Conservation (phyloP, 2,329 filamentous ascomycete genomes). For the Xylaria arbuscula region DNA sequence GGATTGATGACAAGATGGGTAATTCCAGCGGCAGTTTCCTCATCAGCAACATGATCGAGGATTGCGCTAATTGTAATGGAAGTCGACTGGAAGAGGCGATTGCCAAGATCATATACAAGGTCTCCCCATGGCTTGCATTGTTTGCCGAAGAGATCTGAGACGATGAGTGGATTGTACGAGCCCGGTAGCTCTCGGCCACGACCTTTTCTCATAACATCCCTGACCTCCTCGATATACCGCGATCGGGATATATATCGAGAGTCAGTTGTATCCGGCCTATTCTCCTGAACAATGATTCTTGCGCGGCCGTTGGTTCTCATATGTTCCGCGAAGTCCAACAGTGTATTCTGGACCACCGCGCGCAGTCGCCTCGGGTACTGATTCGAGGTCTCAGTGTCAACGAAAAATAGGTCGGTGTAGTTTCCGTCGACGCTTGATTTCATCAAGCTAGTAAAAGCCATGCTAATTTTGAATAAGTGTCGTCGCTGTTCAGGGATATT, state of each 20-base stretch:
- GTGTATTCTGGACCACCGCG: constrained; percentile 44
- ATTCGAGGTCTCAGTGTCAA: constrained; percentile 21
- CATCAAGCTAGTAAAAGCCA: constrained; percentile 43
- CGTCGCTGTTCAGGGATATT: constrained; percentile 43
- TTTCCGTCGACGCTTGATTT: constrained; percentile 46
- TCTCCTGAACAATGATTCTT: constrained; percentile 17
- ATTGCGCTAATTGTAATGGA: constrained; percentile 17
- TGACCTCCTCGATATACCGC: constrained; percentile 41
- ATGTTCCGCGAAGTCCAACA: constrained; percentile 40
- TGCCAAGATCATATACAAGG: constrained; percentile 36
- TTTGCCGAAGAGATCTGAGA: constrained; percentile 50
- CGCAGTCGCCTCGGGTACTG: constrained; percentile 43
- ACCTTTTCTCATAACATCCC: constrained; percentile 43
- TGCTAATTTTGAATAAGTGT: constrained; percentile 47
- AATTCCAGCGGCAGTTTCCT: constrained; percentile 30
- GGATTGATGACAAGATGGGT: constrained; percentile 35
- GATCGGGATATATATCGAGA: constrained; percentile 31
- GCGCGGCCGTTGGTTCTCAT: constrained; percentile 42
- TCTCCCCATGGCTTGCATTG: constrained; percentile 50
- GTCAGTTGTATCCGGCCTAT: neutral
- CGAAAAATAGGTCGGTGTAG: constrained; percentile 48
- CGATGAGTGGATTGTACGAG: constrained; percentile 51
- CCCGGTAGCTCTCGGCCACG: constrained; percentile 53
- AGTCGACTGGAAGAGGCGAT: constrained; percentile 40
- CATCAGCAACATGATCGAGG: constrained; percentile 6